Percentiles rank a stretch among this genome's conserved stretches.
These are phyloP conservation scores for Yarrowia osloensis DNA, from an alignment of 805 yeast species.

Conservation along the genomic window DNA sequence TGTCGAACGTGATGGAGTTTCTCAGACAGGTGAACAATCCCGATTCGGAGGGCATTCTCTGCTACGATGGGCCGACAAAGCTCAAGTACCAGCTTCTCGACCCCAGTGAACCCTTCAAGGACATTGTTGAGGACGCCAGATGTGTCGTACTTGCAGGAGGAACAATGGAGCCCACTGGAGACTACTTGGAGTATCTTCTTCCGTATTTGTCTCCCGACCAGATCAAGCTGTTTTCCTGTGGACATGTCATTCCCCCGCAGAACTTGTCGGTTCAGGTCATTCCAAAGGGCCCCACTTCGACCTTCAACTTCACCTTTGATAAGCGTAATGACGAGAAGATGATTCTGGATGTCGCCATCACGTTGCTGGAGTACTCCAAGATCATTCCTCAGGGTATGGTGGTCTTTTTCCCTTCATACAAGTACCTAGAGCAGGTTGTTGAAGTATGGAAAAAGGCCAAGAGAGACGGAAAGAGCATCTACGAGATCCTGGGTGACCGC, in stretches of 20 bases:
- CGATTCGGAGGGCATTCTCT: slow-evolving; percentile 74
- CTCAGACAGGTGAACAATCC: slow-evolving; percentile 69
- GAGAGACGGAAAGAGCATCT: slow-evolving; percentile 31
- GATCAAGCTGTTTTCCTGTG: slow-evolving; percentile 66
- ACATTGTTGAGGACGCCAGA: slow-evolving; percentile 61
- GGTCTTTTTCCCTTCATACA: slow-evolving; percentile 82
- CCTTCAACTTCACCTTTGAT: slow-evolving; percentile 68
- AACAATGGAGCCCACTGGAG: slow-evolving; percentile 86
- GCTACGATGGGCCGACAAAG: slow-evolving; percentile 52
- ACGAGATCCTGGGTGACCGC: slow-evolving; percentile 42
- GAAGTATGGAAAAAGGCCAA: slow-evolving; percentile 53
- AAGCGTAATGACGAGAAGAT: slow-evolving; percentile 53
- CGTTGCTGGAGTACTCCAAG: slow-evolving; percentile 48
- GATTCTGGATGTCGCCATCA: slow-evolving; percentile 54
- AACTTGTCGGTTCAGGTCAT: slow-evolving; percentile 67
- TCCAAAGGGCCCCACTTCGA: slow-evolving; percentile 37
- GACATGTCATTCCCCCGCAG: slow-evolving; percentile 75
- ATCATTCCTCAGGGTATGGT: slow-evolving; percentile 75
- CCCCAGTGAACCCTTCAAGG: slow-evolving; percentile 69
- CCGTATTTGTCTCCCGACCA: slow-evolving; percentile 52
- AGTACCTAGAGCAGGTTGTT: slow-evolving; percentile 58
- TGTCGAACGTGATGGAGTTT: slow-evolving; percentile 68
- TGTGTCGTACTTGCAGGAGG: slow-evolving; percentile 90
- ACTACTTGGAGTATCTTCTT: slow-evolving; percentile 64
- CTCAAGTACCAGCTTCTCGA: slow-evolving; percentile 76